phyloP scores from a whole-genome alignment of 176 grass and related monocot genomes.

The Chloris gayana region DNA sequence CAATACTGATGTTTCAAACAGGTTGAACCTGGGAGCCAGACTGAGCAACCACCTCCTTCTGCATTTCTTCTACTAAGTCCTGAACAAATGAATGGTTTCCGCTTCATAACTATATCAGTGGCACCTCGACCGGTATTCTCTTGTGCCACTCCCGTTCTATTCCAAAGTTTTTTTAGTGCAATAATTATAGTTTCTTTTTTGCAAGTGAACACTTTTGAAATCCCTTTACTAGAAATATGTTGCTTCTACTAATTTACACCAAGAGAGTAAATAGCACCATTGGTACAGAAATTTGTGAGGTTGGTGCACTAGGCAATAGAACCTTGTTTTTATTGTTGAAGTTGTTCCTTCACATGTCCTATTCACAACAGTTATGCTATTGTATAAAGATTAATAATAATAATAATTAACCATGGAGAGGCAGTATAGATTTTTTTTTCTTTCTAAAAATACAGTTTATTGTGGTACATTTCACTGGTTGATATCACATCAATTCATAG shows the following conservation, averaged over 20 bases:
- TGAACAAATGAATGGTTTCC: slow-evolving; percentile 76
- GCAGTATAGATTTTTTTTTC: background rate
- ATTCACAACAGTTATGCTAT: background rate
- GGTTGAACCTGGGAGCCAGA: slow-evolving; percentile 99
- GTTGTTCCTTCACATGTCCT: background rate
- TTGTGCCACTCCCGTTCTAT: slow-evolving; percentile 38
- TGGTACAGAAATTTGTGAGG: background rate
- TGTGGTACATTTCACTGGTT: background rate
- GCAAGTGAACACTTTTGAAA: background rate
- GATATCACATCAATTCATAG: slow-evolving; percentile 13
- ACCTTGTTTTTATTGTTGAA: background rate
- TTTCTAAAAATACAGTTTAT: background rate
- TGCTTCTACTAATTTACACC: background rate
- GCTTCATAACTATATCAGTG: slow-evolving; percentile 90
- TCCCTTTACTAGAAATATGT: background rate
- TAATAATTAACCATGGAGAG: background rate
- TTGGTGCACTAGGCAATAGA: background rate
- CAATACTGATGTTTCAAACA: slow-evolving; percentile 33
- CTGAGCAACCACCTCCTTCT: slow-evolving; percentile 92
- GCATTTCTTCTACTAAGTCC: slow-evolving; percentile 84
- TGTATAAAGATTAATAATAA: background rate
- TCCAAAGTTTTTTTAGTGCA: slow-evolving; percentile 28
- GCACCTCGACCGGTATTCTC: slow-evolving; percentile 81
- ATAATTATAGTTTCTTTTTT: background rate
- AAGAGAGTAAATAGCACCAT: background rate